Evolutionary conservation across 2,329 filamentous ascomycete species (phyloP).

Genomic region (Aspergillus chevalieri): DNA sequence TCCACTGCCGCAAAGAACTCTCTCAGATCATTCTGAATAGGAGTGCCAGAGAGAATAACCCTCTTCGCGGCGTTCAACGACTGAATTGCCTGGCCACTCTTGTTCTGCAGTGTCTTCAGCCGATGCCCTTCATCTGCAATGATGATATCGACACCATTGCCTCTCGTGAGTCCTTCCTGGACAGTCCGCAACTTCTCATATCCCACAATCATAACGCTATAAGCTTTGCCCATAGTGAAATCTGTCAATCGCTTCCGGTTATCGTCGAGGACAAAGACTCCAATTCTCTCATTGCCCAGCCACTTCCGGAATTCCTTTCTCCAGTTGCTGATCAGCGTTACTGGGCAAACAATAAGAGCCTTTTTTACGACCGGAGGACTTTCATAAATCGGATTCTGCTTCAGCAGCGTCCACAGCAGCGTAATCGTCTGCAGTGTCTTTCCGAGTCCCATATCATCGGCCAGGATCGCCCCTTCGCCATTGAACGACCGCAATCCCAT

Average conservation of each 20-base stretch:
- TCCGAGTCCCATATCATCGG: slow-evolving; percentile 70
- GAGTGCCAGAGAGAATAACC: slow-evolving; percentile 61
- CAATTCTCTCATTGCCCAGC: slow-evolving; percentile 64
- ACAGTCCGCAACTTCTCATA: slow-evolving; percentile 64
- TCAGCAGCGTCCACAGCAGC: slow-evolving; percentile 64
- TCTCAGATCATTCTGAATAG: slow-evolving; percentile 61
- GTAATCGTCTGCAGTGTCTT: slow-evolving; percentile 70
- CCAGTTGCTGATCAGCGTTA: slow-evolving; percentile 68
- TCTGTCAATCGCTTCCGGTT: slow-evolving; percentile 57
- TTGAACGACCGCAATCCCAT: slow-evolving; percentile 64
- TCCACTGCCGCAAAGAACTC: slow-evolving; percentile 65
- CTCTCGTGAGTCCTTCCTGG: slow-evolving; percentile 59
- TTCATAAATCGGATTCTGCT: slow-evolving; percentile 62
- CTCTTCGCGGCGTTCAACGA: slow-evolving; percentile 56
- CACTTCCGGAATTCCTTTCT: slow-evolving; percentile 67
- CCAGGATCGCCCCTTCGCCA: slow-evolving; percentile 64
- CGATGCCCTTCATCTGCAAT: slow-evolving; percentile 65
- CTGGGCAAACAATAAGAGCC: slow-evolving; percentile 66
- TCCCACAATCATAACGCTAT: slow-evolving; percentile 67
- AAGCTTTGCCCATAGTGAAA: slow-evolving; percentile 62
- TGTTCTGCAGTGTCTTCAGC: slow-evolving; percentile 63
- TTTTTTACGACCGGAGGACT: slow-evolving; percentile 59
- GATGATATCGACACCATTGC: slow-evolving; percentile 60
- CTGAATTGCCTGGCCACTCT: slow-evolving; percentile 60
- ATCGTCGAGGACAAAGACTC: slow-evolving; percentile 60